Evolutionary conservation across 805 yeast genomes (phyloP).

Genomic region (Zygosaccharomyces pseudorouxii): DNA sequence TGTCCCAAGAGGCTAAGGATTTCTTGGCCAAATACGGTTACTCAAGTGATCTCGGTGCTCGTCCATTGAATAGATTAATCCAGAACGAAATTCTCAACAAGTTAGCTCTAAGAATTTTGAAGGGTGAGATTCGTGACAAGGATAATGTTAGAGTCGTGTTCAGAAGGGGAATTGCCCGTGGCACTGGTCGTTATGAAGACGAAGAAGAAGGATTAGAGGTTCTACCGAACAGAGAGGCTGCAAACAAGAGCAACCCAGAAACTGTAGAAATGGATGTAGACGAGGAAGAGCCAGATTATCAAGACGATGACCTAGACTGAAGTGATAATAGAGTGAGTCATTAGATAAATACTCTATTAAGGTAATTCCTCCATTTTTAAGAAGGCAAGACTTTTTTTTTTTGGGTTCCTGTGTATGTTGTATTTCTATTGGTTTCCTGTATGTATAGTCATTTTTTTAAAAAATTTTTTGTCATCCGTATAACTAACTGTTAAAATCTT

Average conservation of each 20-base stretch:
- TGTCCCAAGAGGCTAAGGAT: too few relatives aligned
- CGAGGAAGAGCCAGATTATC: slow-evolving; percentile 36
- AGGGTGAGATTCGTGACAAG: slow-evolving; percentile 83
- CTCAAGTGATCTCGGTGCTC: slow-evolving; percentile 90
- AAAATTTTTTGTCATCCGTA: too few relatives aligned
- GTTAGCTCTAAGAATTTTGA: slow-evolving; percentile 82
- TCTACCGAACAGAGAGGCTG: slow-evolving; percentile 75
- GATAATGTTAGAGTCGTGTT: slow-evolving; percentile 70
- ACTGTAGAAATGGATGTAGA: slow-evolving; percentile 51
- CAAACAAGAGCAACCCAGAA: slow-evolving; percentile 52
- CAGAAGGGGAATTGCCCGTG: slow-evolving; percentile 29
- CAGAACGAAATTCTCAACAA: slow-evolving; percentile 83
- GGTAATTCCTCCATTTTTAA: too few relatives aligned
- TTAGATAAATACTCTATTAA: too few relatives aligned
- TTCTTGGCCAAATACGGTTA: slow-evolving; percentile 84
- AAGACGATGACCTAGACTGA: slow-evolving; percentile 21
- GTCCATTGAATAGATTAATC: slow-evolving; percentile 90
- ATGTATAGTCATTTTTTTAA: too few relatives aligned
- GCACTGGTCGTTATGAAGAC: slow-evolving; percentile 17
- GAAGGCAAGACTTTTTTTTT: too few relatives aligned
- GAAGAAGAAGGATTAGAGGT: slow-evolving; percentile 68
- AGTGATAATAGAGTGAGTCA: too few relatives aligned
- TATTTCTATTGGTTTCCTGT: too few relatives aligned
- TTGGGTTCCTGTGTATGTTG: too few relatives aligned
- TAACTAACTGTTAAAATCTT: too few relatives aligned